Percentiles rank a stretch among this genome's conserved stretches.
Evolutionary conservation across 345 rosid species (phyloP).

Genomic region (Hibiscus tridactylites): DNA sequence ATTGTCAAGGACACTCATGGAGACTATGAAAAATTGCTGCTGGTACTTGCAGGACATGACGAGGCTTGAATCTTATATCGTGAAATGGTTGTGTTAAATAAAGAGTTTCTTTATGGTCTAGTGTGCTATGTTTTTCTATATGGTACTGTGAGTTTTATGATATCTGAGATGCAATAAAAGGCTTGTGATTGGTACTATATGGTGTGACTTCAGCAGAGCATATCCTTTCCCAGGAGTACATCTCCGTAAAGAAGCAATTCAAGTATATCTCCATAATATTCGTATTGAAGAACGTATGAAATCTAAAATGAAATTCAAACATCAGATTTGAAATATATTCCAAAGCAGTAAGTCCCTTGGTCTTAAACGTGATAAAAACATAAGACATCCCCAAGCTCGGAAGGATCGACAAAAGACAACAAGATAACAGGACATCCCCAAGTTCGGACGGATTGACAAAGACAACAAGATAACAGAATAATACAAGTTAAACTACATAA

Average conservation of each 20-base stretch:
- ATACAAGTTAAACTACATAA: constrained; percentile 20
- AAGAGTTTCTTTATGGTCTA: not conserved
- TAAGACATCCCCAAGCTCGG: not conserved
- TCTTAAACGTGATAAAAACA: not conserved
- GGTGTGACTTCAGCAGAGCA: not conserved
- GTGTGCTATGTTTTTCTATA: not conserved
- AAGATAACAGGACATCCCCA: constrained; percentile 2
- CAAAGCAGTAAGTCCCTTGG: not conserved
- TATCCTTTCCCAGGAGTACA: not conserved
- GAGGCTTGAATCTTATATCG: constrained; percentile 31
- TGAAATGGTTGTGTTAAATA: not conserved
- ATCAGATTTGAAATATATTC: not conserved
- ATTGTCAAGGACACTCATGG: constrained; percentile 62
- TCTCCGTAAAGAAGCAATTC: no score
- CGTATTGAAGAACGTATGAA: not conserved
- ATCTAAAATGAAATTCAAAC: not conserved
- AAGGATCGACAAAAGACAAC: not conserved
- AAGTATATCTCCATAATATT: no score
- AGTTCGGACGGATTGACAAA: constrained; percentile 11
- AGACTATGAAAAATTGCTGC: constrained; percentile 64
- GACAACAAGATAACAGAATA: constrained; percentile 32
- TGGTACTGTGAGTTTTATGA: not conserved
- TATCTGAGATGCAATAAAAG: not conserved
- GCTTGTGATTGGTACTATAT: not conserved
- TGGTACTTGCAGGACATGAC: constrained; percentile 46